A percentile compares a stretch with the other conserved stretches of the same genome.
These are phyloP conservation scores for Sporisorium exsertum DNA, from an alignment of 1,284 basidiomycete genomes.

Conservation along the genomic window DNA sequence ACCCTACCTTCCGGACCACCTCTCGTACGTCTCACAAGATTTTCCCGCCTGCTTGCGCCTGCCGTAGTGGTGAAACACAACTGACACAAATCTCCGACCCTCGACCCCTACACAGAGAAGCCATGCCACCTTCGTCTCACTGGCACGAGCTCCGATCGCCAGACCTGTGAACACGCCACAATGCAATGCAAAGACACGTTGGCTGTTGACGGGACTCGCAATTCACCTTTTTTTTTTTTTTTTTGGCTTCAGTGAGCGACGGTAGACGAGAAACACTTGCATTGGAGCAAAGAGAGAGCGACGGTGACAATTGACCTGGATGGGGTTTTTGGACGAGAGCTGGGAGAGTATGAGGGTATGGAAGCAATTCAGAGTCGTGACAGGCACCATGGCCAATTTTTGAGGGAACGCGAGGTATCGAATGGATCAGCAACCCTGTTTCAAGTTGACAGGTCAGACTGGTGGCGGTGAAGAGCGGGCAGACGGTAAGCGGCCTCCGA, in stretches of 20 bases:
- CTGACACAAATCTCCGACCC: not conserved
- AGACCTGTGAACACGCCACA: conserved; percentile 15
- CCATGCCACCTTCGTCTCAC: conserved; percentile 49
- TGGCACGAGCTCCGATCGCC: conserved; percentile 47
- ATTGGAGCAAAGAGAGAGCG: conserved; percentile 2
- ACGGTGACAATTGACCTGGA: not conserved
- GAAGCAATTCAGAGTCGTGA: not conserved
- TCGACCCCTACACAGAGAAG: conserved; percentile 22
- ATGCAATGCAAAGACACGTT: not conserved
- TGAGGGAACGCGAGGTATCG: not conserved
- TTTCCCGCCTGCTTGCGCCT: not conserved
- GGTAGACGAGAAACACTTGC: conserved; percentile 2
- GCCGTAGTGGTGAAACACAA: not conserved
- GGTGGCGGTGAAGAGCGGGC: conserved; percentile 7
- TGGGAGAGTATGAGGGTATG: not conserved
- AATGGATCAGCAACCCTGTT: not conserved
- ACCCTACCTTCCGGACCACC: conserved; percentile 43
- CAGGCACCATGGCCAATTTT: not conserved
- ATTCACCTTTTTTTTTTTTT: conserved; percentile 4
- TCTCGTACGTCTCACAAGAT: conserved; percentile 37
- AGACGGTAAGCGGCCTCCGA: conserved; percentile 28
- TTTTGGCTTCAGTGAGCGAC: conserved; percentile 17
- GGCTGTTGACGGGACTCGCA: conserved; percentile 13
- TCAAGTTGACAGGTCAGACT: conserved; percentile 13
- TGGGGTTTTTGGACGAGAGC: too few species aligned